Evolutionary conservation across 306 rosid species (phyloP), one percentile per base, ranked within the genome.

Genomic region (Datisca glomerata): DNA sequence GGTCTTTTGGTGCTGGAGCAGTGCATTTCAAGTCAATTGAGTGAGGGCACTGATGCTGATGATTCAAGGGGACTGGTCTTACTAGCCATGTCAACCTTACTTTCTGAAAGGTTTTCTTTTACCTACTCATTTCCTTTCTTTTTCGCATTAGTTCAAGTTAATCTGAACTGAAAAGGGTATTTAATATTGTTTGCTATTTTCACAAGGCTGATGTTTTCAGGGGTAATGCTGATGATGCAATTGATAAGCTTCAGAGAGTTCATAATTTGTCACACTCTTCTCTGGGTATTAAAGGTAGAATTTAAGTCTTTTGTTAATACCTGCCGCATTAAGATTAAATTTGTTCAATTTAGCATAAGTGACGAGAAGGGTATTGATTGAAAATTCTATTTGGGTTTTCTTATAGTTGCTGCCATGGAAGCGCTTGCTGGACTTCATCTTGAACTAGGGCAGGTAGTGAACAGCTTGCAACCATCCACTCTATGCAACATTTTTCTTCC

Each of bases 361-460:
- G 1, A 19, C 36, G n/a, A 32, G 24, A 12, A 11, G 32, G 31
- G 25, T 49, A 32, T 41, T 24, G 49, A 54, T 49, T 47, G 12
- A 32, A 51, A 11, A 38, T 45, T 22, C 11, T 45, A 8, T 64
- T 6, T 44, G 64, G 58, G 18, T 24, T 55, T 59, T 65, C 22
- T 50, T 56, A 54, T 50, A 89, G 98, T 84, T 80, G 84, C 86
- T 39, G 93, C 93, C 2, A 42, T 70, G 59, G 98, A 89, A 70
- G 86, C 93, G 56, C 79, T 70, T 57, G 95, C 69, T 49, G 98
- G 91, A 39, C 77, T 77, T 67, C 70, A 72, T 74, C 70, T 89
- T 29, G 83, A 72, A 68, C 21, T 67, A 61, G 74, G 73, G 45
- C 68, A 65, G 91, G 98, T 89, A 52, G n/a, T n/a, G n/a, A 60